Conservation (phyloP, 1,284 basidiomycete genomes). For the Trametes pubescens region DNA sequence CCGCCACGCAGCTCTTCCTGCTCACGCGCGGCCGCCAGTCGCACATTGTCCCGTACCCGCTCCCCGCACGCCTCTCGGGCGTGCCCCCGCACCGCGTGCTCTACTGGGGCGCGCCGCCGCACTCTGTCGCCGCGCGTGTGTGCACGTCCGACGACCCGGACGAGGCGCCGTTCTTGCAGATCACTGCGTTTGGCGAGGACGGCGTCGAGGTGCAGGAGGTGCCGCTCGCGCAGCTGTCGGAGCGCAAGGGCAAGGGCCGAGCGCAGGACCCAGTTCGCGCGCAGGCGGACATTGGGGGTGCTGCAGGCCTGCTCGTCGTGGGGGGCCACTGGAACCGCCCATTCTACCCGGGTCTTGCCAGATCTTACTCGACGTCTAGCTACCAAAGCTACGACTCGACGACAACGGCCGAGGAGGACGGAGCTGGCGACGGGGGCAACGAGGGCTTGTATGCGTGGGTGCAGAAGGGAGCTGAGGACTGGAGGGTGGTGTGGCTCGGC, state of each 20-base stretch:
- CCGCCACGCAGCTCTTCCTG: conserved; percentile 55
- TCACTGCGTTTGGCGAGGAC: conserved; percentile 70
- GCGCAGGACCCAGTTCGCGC: conserved; percentile 57
- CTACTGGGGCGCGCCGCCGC: conserved; percentile 66
- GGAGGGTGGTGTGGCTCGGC: conserved; percentile 81
- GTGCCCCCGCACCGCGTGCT: conserved; percentile 60
- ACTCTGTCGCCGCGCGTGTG: conserved; percentile 61
- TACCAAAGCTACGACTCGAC: conserved; percentile 52
- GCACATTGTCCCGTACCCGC: conserved; percentile 71
- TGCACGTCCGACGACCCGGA: conserved; percentile 44
- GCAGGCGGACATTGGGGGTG: conserved; percentile 69
- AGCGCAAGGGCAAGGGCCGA: conserved; percentile 58
- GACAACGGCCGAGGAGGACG: conserved; percentile 54
- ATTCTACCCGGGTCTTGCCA: conserved; percentile 48
- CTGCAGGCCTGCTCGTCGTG: conserved; percentile 64
- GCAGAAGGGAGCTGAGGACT: conserved; percentile 72
- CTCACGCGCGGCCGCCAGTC: conserved; percentile 75
- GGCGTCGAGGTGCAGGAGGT: conserved; percentile 79
- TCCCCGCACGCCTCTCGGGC: conserved; percentile 59
- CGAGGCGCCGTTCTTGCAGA: conserved; percentile 61
- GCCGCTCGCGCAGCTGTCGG: conserved; percentile 47
- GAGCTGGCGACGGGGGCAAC: conserved; percentile 46
- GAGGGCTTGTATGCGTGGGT: conserved; percentile 80
- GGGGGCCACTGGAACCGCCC: conserved; percentile 79
- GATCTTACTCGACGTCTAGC: conserved; percentile 53